Percentiles rank a stretch among this genome's conserved stretches.
These are phyloP conservation scores for Adansonia rubrostipa DNA, from an alignment of 441 rosid genomes.

Conservation along the genomic window DNA sequence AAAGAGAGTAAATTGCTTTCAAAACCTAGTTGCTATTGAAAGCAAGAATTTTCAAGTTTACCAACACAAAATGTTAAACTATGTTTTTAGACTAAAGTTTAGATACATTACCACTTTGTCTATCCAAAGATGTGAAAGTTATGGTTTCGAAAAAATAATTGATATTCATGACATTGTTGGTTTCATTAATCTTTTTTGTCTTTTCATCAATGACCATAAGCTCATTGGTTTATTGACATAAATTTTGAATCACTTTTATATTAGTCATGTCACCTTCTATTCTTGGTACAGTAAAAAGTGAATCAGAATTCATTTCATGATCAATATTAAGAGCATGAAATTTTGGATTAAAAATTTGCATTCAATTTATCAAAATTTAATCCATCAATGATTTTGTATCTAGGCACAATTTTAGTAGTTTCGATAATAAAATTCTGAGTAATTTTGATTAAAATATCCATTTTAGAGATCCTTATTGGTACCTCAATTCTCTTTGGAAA, in stretches of 20 bases:
- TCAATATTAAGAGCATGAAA: conserved; percentile 35
- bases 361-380: conserved; percentile 31
- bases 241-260: conserved; percentile 36
- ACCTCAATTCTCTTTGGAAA: conserved; percentile 41
- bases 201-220: conserved; percentile 27
- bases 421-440: conserved; percentile 73
- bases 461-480: conserved; percentile 57
- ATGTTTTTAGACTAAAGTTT: conserved; percentile 30
- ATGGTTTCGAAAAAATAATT: conserved; percentile 32
- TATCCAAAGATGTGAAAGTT: conserved; percentile 13
- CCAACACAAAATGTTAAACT: conserved; percentile 22
- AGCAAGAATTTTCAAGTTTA: conserved; percentile 31
- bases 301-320: conserved; percentile 39
- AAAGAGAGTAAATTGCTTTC: conserved; percentile 24
- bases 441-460: conserved; percentile 78
- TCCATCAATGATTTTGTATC: conserved; percentile 32
- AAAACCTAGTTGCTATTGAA: conserved; percentile 36
- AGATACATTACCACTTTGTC: conserved; percentile 28
- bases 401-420: conserved; percentile 37
- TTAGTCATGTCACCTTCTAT: conserved; percentile 33
- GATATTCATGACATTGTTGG: conserved; percentile 30
- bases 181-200: conserved; percentile 35
- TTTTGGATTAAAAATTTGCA: conserved; percentile 36
- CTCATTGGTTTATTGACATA: conserved; percentile 32
- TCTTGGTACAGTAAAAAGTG: conserved; percentile 38